These are phyloP conservation scores for Neonectria neomacrospora DNA, from an alignment of 2,329 filamentous ascomycete species.

Conservation along the genomic window DNA sequence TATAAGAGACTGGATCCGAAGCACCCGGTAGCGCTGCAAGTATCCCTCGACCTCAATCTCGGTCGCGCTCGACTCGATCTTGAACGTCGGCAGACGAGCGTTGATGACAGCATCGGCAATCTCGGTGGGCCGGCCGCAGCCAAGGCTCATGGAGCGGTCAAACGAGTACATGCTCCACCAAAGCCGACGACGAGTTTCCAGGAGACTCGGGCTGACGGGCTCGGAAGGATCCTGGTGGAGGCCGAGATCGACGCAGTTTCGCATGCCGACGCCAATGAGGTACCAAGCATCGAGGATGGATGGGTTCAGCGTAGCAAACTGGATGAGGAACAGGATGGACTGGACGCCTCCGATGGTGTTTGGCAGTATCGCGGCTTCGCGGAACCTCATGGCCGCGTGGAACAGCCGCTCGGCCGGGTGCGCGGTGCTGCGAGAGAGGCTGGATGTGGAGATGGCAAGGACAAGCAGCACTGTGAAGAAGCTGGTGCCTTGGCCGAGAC, in stretches of 20 bases:
- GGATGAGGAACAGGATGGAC: constrained; percentile 40
- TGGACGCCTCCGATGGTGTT: constrained; percentile 42
- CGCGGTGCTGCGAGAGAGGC: constrained; percentile 39
- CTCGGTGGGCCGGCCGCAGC: constrained; percentile 37
- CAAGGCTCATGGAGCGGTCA: constrained; percentile 40
- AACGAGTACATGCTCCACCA: constrained; percentile 46
- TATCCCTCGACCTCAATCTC: constrained; percentile 38
- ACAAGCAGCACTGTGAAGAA: constrained; percentile 41
- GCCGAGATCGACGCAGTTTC: constrained; percentile 39
- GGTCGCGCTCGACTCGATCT: constrained; percentile 36
- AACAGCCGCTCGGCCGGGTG: constrained; percentile 38
- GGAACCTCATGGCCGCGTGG: constrained; percentile 36
- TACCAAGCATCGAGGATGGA: constrained; percentile 41
- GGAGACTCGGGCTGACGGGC: constrained; percentile 29
- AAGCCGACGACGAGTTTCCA: constrained; percentile 38
- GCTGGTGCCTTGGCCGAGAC: constrained; percentile 31
- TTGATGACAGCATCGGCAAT: constrained; percentile 38
- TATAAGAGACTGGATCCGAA: constrained; percentile 39
- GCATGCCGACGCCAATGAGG: constrained; percentile 40
- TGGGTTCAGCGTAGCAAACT: constrained; percentile 42
- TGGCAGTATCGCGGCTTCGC: constrained; percentile 38
- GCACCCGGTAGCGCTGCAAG: constrained; percentile 38
- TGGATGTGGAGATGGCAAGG: constrained; percentile 40
- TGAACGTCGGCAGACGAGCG: constrained; percentile 35
- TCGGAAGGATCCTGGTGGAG: constrained; percentile 40